Conservation (phyloP, 768 basidiomycete species). For the Phanerochaete carnosa region DNA sequence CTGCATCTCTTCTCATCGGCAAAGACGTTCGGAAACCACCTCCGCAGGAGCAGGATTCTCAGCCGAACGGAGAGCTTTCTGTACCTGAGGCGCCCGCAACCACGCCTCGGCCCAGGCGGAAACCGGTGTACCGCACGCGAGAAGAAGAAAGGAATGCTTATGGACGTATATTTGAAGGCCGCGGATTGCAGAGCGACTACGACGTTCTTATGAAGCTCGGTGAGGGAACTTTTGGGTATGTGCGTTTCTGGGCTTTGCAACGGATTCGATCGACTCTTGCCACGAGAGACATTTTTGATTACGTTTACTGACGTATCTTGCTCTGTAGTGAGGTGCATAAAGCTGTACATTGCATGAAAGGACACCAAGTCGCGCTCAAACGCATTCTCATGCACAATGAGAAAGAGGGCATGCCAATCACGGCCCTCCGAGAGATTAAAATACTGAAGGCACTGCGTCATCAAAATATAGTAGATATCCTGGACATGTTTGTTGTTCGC, state of each 20-base stretch:
- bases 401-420: conserved; percentile 96
- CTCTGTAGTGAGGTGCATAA: conserved; percentile 82
- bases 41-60: neutral
- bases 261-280: neutral
- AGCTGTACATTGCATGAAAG: conserved; percentile 62
- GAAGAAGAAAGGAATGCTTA: conserved; percentile 70
- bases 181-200: conserved; percentile 73
- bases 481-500: conserved; percentile 89
- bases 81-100: conserved; percentile 7
- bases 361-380: conserved; percentile 79
- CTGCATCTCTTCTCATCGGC: conserved; percentile 1
- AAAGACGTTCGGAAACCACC: conserved; percentile 6
- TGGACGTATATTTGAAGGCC: conserved; percentile 64
- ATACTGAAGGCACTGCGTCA: conserved; percentile 90
- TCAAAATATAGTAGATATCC: conserved; percentile 77
- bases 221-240: conserved; percentile 95
- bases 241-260: conserved; percentile 14
- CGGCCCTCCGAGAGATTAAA: conserved; percentile 95
- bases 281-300: neutral
- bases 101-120: conserved; percentile 33
- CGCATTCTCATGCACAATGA: conserved; percentile 96
- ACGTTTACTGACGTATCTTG: conserved; percentile 7
- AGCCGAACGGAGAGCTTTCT: conserved; percentile 9
- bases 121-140: conserved; percentile 46
- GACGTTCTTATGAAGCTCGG: conserved; percentile 84